These are phyloP conservation scores for Wickerhamomyces sp. DNA, from an alignment of 1,139 yeast species.

Conservation along the genomic window DNA sequence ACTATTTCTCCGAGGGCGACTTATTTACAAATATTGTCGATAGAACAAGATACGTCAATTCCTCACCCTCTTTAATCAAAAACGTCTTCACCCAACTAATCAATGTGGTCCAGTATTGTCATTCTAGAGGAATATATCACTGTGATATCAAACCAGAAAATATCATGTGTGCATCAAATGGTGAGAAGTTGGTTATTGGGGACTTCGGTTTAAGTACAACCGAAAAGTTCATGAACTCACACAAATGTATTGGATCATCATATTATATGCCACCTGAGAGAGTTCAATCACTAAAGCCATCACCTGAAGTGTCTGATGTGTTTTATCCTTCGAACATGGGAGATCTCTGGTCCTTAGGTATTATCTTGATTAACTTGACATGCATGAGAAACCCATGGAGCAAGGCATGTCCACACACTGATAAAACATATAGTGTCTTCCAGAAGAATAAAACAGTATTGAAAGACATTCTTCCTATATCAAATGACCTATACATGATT, in stretches of 20 bases:
- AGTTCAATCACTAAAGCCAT: conserved; percentile 40
- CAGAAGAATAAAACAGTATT: conserved; percentile 32
- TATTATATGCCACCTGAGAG: conserved; percentile 95
- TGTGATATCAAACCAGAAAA: conserved; percentile 94
- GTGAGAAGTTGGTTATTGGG: conserved; percentile 59
- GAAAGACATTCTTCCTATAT: conserved; percentile 47
- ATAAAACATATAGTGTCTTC: conserved; percentile 52
- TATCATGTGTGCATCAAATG: conserved; percentile 61
- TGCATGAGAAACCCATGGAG: conserved; percentile 93
- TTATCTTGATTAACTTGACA: conserved; percentile 71
- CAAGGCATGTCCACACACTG: conserved; percentile 60
- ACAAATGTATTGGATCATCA: conserved; percentile 80
- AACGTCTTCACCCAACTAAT: conserved; percentile 71
- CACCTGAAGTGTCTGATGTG: conserved; percentile 6
- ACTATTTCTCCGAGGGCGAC: conserved; percentile 79
- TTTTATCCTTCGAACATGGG: conserved; percentile 63
- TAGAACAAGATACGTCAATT: conserved; percentile 45
- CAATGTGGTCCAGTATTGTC: conserved; percentile 70
- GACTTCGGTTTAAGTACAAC: conserved; percentile 85
- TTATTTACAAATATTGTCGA: conserved; percentile 78
- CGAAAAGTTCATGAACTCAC: conserved; percentile 54
- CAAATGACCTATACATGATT: conserved; percentile 53
- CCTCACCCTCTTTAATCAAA: conserved; percentile 53
- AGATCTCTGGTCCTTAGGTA: conserved; percentile 87
- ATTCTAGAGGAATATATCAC: conserved; percentile 63